These are phyloP conservation scores for Bipolaris bicolor DNA, from an alignment of 2,329 filamentous ascomycete species.

Conservation along the genomic window DNA sequence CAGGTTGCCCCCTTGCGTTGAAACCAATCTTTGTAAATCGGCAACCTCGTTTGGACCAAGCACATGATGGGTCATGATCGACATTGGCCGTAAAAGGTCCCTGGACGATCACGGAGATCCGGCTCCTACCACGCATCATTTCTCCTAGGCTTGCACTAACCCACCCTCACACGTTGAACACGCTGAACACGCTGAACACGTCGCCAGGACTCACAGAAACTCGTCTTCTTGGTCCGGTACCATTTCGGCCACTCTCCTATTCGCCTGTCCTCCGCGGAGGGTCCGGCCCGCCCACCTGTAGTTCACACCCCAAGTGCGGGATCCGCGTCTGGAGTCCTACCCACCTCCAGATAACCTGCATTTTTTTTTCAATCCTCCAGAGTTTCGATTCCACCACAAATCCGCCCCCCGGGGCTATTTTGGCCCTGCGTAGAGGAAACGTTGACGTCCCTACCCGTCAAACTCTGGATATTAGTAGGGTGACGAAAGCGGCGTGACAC, in stretches of 20 bases:
- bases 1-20: conserved; percentile 6
- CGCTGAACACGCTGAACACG: conserved; percentile 1
- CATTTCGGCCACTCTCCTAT: conserved; percentile 11
- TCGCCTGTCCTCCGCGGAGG: conserved; percentile 17
- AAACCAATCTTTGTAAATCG: conserved; percentile 4
- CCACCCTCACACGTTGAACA: conserved; percentile 10
- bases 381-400: conserved; percentile 1
- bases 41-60: conserved; percentile 7
- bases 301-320: conserved; percentile 17
- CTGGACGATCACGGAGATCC: conserved; percentile 18
- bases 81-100: conserved; percentile 9
- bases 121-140: conserved; percentile 10
- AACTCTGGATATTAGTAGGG: too few relatives aligned
- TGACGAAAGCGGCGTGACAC: too few relatives aligned
- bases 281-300: conserved; percentile 27
- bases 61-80: conserved; percentile 14
- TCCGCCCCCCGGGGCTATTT: neutral
- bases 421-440: neutral
- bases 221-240: conserved; percentile 4
- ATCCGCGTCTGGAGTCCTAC: conserved; percentile 11
- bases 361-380: conserved; percentile 11
- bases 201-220: conserved; percentile 7
- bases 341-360: conserved; percentile 3
- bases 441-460: too few relatives aligned
- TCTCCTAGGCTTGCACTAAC: conserved; percentile 11